A percentile compares a stretch with the other conserved stretches of the same genome.
Evolutionary conservation across 345 rosid genomes (phyloP).

Genomic region (Lepidium didymum): DNA sequence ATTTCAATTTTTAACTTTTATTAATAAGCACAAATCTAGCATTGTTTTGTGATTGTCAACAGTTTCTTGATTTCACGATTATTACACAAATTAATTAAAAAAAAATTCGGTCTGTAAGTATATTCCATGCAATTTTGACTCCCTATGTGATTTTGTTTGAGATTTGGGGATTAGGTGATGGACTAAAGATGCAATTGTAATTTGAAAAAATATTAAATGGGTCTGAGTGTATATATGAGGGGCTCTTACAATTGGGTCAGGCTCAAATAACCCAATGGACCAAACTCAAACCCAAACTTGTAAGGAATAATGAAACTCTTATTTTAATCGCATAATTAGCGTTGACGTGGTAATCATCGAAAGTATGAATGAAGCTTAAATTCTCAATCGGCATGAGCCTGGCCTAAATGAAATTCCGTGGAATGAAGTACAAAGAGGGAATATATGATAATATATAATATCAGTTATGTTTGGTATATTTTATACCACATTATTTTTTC

Average conservation of each 20-base stretch:
- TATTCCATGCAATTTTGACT: too few species aligned
- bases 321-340: neutral
- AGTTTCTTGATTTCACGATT: neutral
- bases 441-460: neutral
- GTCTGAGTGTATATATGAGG: neutral
- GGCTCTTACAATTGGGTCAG: neutral
- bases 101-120: too few species aligned
- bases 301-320: neutral
- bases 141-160: too few species aligned
- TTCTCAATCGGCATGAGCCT: slow-evolving; percentile 5
- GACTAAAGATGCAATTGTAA: too few species aligned
- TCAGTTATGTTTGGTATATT: neutral
- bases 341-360: neutral
- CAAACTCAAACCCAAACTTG: neutral
- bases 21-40: too few species aligned
- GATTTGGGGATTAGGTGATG: too few species aligned
- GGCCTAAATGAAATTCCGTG: slow-evolving; percentile 6
- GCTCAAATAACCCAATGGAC: too few species aligned
- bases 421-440: neutral
- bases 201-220: too few species aligned
- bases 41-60: too few species aligned
- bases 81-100: neutral
- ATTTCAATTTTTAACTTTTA: too few species aligned
- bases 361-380: slow-evolving; percentile 15
- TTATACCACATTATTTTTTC: neutral